Base-by-base conservation (phyloP, 2,329 filamentous ascomycete species). In the Truncatella angustata region DNA sequence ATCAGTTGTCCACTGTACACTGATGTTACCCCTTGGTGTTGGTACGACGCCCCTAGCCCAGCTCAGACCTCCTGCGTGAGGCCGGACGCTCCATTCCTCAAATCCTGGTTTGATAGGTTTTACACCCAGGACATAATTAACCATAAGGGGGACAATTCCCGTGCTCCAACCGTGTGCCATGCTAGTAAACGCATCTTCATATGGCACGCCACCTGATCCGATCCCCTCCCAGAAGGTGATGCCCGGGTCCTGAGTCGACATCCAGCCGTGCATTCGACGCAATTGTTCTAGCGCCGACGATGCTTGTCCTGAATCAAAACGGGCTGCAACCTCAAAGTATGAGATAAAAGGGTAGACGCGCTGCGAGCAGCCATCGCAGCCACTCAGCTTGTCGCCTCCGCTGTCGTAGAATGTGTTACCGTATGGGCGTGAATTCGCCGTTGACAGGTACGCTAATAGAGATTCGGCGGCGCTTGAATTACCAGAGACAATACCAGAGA, bases 391-490 rank as follows among this genome's bases (percentile, higher is more conserved):
- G 4, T 78, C 60, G 3, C 66, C 58, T 39, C 68, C 72, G 34
- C 71, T 74, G 59, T 80, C 77, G 58, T 77, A 80, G 58, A 80
- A 80, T 2, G 78, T 67, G 56, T 80, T 80, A 2, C 78, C 77
- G 54, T 78, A 79, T 1, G 63, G 61, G 6, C 66, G 65, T 0
- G 67, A 59, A 16, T 70, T 71, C 4, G 67, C 55, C 14, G 54
- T 57, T 4, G 66, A 54, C 16, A 78, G 70, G 56, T 76, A 79
- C 1, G 60, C 44, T 3, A 80, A 64, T 12, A 73, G 66, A 0
- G 63, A 63, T 6, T 60, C 55, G 1, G 73, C 69, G 4, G 55
- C 47, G 3, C 61, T 62, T 0, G 54, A 51, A 40, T 70, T 65
- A 3, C 65, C 59, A 0, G 62, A 53, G 2, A 66, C 54, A 36